phyloP scores from a whole-genome alignment of 148 eudicot species.

The Rheum nobile region DNA sequence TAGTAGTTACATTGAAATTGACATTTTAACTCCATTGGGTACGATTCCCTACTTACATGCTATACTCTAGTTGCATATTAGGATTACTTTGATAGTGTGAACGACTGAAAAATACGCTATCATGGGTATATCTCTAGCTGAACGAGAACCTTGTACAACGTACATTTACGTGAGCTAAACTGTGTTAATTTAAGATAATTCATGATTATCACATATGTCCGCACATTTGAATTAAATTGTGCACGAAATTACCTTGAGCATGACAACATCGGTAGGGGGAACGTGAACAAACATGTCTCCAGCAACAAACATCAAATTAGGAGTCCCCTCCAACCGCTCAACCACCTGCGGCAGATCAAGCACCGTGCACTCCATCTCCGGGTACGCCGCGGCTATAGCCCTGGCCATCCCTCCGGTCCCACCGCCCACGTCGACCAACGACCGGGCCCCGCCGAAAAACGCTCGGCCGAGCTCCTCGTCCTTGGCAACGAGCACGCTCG shows the following conservation, averaged over 20 bases:
- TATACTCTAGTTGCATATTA: no score
- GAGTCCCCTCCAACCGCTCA: constrained; percentile 10
- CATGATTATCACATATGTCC: no score
- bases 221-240: no score
- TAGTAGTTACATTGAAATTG: no score
- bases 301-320: constrained; percentile 13
- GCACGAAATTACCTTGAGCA: constrained; percentile 15
- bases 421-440: constrained; percentile 23
- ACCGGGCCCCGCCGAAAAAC: constrained; percentile 7
- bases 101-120: no score
- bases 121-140: no score
- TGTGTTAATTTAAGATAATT: no score
- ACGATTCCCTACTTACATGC: no score
- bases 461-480: background rate
- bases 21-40: no score
- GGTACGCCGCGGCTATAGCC: constrained; percentile 13
- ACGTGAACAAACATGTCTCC: constrained; percentile 17
- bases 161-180: no score
- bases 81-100: no score
- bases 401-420: constrained; percentile 16
- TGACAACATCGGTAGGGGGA: constrained; percentile 13
- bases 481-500: constrained; percentile 3
- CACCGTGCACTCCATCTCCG: constrained; percentile 12
- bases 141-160: no score
- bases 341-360: constrained; percentile 23